phyloP scores from a whole-genome alignment of 2,329 filamentous ascomycete genomes.

The Sordariomycetes sp. region DNA sequence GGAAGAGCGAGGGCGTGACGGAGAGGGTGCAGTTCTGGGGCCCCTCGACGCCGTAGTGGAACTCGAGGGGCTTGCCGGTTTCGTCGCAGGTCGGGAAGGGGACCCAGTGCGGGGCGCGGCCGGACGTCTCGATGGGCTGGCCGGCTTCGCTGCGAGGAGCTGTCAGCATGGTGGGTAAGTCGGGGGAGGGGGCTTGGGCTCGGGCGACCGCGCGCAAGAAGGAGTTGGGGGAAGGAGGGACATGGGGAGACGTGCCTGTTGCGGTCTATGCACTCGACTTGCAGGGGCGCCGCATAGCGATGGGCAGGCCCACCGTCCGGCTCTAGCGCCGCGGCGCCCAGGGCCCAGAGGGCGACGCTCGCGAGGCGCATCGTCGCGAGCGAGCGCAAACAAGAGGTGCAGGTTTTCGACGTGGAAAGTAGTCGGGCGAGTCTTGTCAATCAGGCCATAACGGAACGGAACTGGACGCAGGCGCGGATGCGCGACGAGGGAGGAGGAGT shows the following conservation, averaged over 20 bases:
- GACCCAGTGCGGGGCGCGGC: constrained; percentile 62
- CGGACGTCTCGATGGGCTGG: constrained; percentile 67
- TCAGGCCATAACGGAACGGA: neutral
- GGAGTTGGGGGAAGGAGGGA: neutral
- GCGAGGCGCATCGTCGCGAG: neutral
- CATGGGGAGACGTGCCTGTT: constrained; percentile 43
- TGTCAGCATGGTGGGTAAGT: neutral
- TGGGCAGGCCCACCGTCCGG: constrained; percentile 29
- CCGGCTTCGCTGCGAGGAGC: constrained; percentile 62
- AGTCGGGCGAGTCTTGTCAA: neutral
- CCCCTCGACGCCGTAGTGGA: constrained; percentile 71
- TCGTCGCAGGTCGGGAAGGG: constrained; percentile 88
- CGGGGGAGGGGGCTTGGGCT: neutral
- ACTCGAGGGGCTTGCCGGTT: constrained; percentile 67
- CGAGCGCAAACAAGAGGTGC: neutral
- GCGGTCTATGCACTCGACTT: constrained; percentile 61
- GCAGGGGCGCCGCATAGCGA: constrained; percentile 52
- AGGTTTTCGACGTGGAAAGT: neutral
- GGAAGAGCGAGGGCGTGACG: constrained; percentile 69
- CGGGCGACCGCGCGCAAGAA: neutral
- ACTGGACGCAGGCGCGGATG: neutral
- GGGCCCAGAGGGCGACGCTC: neutral
- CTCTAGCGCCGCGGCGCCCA: neutral
- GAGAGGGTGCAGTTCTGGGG: constrained; percentile 79
- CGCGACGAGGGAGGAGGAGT: neutral